Base-by-base conservation (phyloP, 2,329 filamentous ascomycete genomes). In the Pseudonectria buxi region DNA sequence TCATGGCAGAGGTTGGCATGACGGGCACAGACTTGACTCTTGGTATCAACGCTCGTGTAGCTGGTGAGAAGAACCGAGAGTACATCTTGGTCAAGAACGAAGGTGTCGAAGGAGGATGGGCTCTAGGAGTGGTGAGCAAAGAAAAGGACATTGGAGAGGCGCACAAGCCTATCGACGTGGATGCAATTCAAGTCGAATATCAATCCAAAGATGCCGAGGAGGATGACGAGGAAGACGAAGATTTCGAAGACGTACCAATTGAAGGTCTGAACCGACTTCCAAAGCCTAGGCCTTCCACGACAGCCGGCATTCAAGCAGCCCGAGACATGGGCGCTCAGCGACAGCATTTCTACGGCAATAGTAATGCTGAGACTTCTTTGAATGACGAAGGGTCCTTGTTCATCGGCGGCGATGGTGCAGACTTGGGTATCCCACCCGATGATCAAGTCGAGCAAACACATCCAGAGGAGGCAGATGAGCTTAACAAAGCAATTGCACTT, bases 1-100 rank as follows among this genome's bases (percentile, higher is more conserved):
- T 98, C 37, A 98, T 98, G 92, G 78, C 86, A 50, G 76, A 98
- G 50, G 88, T 90, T 49, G 90, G 89, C 25, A 94, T 94, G 86
- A 82, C 81, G 14, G 81, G 77, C 13, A 76, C 81, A 12, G 84
- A 90, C 51, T 65, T 81, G 26, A 82, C 84, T 15, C 74, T 86
- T 36, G 70, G 75, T 7, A 73, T 74, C 2, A 76, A 77, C 31
- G 73, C 70, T 32, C 73, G 87, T 33, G 76, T 95, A 46, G 83
- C 84, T 11, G 79, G 92, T 32, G 92, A 98, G 55, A 87, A 81
- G 53, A 86, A 87, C 11, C 81, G 86, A 52, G 92, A 98, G 59
- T 98, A 98, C 53, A 89, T 98, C 10, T 68, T 98, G 4, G 89
- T 98, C 26, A 94, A 92, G 63, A 96, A 96, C 50, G 87, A 94